Conservation (phyloP, 2,329 filamentous ascomycete species). For the Dothideomycetidae sp. region DNA sequence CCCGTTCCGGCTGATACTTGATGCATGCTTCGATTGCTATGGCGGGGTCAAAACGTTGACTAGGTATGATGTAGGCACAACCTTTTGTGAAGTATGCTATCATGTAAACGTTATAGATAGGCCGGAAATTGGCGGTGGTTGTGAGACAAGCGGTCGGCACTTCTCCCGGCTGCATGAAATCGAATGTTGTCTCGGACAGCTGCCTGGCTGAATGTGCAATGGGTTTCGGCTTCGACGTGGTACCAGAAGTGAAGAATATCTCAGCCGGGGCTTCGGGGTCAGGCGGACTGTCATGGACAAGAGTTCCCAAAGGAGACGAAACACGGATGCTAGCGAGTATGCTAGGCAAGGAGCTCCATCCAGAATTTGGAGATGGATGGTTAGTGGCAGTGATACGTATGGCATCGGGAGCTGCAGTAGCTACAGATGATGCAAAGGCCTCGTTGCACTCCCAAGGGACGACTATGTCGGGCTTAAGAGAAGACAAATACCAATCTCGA, state of each 20-base stretch:
- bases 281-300: background rate
- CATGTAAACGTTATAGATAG: background rate
- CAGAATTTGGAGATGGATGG: background rate
- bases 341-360: background rate
- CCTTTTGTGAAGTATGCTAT: background rate
- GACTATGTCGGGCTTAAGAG: background rate
- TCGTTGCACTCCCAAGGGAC: background rate
- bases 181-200: background rate
- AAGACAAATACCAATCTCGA: background rate
- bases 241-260: background rate
- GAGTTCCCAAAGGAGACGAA: background rate
- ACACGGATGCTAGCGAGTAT: background rate
- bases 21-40: background rate
- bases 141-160: background rate
- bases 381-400: background rate
- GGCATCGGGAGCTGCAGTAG: background rate
- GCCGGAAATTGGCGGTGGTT: background rate
- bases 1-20: background rate
- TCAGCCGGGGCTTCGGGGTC: background rate
- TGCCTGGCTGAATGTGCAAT: background rate
- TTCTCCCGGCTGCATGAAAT: background rate
- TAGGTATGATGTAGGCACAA: background rate
- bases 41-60: background rate
- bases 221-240: background rate
- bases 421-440: background rate